Base-by-base conservation (phyloP, 2,329 filamentous ascomycete genomes). In the Diaporthe nobilis region DNA sequence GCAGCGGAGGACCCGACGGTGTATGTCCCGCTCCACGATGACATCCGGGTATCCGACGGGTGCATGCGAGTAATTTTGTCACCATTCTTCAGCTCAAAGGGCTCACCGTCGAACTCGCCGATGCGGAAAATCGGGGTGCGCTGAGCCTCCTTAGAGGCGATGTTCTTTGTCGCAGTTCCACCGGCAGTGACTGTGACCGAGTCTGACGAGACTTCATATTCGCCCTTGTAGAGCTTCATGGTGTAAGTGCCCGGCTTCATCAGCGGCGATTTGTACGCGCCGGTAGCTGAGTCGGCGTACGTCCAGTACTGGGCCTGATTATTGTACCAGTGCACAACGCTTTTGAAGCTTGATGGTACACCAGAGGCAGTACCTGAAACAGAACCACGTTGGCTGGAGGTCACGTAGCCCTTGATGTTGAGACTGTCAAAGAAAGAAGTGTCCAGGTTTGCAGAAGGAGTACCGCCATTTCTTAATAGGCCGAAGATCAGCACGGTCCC, bases 181-280 rank as follows among this genome's bases (percentile, higher is more conserved):
- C 90, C 90, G 1, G 88, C 88, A 2, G 84, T 84, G 55, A 92
- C 89, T 0, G 82, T 84, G 22, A 90, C 88, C 8, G 83, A 85
- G 34, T 85, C 82, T 3, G 86, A 85, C 5, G 88, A 89, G 12
- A 92, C 89, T 77, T 87, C 85, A 80, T 88, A 88, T 81, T 92
- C 90, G 25, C 85, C 87, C 78, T 91, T 90, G 82, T 92, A 92
- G 51, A 93, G 87, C 6, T 92, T 88, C 87, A 92, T 92, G n/a
- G 90, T 92, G 83, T 93, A 93, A 0, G 89, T 92, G 42, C 92
- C 92, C 0, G 91, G 90, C 79, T 91, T 92, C 92, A 94, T 93
- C 74, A 87, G 84, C 0, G 92, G 92, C 0, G 91, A 92, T 3
- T 88, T 92, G 82, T 92, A 94, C 17, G 85, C 85, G 13, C 91